Conservation (phyloP, 139 green algal species). For the Closterium sp. region DNA sequence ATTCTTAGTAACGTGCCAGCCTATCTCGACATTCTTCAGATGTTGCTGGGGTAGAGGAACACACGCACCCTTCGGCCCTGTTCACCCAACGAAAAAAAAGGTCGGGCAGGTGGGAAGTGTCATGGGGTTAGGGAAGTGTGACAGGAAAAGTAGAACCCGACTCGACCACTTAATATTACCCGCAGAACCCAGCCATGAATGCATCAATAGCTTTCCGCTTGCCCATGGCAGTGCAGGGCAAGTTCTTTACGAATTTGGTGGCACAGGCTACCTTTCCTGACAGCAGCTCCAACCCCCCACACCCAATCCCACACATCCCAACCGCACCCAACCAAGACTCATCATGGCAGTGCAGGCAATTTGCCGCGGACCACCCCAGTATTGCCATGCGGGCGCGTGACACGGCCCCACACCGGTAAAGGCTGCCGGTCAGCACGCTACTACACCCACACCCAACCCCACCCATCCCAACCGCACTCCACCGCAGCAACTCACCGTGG, state of each 20-base stretch:
- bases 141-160: not conserved
- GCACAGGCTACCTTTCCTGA: too few species aligned
- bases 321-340: constrained; percentile 13
- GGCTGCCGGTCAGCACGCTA: too few species aligned
- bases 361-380: too few species aligned
- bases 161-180: not conserved
- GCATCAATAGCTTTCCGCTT: not conserved
- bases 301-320: not conserved
- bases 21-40: constrained; percentile 14
- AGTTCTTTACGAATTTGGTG: constrained; percentile 96
- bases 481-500: constrained; percentile 56
- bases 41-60: constrained; percentile 41
- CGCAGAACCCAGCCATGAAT: not conserved
- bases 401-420: too few species aligned
- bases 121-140: not conserved
- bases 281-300: too few species aligned
- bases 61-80: constrained; percentile 44
- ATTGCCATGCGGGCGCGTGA: too few species aligned
- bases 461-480: not conserved
- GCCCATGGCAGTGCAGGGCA: constrained; percentile 66
- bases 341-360: constrained; percentile 54
- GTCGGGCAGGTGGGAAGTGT: not conserved
- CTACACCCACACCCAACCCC: not conserved
- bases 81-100: not conserved
- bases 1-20: not conserved